Conservation (phyloP, 345 rosid genomes). For the Viola odorata region DNA sequence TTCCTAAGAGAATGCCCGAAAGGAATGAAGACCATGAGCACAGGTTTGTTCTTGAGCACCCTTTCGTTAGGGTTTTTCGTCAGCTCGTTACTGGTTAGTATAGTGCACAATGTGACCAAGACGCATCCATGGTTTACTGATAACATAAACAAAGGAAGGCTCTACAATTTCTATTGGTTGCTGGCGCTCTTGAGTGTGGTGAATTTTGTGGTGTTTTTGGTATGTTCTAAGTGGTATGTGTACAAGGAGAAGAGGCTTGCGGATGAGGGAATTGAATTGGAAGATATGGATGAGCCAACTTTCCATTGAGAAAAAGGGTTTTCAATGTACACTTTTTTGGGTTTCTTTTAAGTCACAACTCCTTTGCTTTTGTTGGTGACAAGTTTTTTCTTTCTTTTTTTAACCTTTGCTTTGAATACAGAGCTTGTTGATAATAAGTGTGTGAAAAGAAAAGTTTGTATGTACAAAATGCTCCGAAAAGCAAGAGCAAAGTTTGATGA, state of each 20-base stretch:
- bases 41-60: conserved; percentile 81
- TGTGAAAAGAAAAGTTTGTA: no score
- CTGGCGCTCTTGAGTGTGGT: conserved; percentile 53
- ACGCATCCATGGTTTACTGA: conserved; percentile 72
- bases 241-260: conserved; percentile 86
- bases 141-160: conserved; percentile 72
- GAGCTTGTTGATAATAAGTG: no score
- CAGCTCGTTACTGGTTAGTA: conserved; percentile 63
- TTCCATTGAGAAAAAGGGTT: conserved; percentile 28
- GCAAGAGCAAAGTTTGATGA: no score
- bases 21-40: conserved; percentile 98
- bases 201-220: conserved; percentile 51
- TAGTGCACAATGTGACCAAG: conserved; percentile 63
- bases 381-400: background rate
- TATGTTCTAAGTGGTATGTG: conserved; percentile 78
- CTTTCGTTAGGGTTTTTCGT: conserved; percentile 81
- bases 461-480: no score
- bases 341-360: background rate
- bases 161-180: conserved; percentile 83
- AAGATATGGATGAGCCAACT: conserved; percentile 38
- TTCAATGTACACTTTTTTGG: no score
- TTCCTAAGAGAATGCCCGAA: conserved; percentile 94
- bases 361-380: background rate
- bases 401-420: background rate
- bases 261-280: conserved; percentile 60